These are phyloP conservation scores for Auricularia auricula-judae DNA, from an alignment of 768 basidiomycete species.

Conservation along the genomic window DNA sequence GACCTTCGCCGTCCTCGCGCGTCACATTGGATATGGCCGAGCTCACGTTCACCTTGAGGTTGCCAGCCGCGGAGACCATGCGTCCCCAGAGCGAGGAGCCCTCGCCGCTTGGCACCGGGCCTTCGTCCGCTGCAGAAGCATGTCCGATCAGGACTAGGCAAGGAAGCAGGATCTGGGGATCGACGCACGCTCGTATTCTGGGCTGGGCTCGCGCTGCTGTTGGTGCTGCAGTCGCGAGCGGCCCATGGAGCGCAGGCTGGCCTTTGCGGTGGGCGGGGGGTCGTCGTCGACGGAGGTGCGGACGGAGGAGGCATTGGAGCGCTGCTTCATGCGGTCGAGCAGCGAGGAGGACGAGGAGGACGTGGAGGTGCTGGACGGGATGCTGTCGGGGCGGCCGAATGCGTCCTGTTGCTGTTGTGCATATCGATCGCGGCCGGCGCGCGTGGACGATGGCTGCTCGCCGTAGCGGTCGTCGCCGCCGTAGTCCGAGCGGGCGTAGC, in stretches of 20 bases:
- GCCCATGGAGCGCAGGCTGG: background rate
- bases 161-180: background rate
- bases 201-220: background rate
- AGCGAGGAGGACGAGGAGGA: constrained; percentile 24
- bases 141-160: background rate
- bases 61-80: constrained; percentile 41
- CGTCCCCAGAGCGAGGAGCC: constrained; percentile 45
- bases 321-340: constrained; percentile 25
- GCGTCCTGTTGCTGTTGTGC: background rate
- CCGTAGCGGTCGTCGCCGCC: background rate
- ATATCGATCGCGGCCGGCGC: constrained; percentile 25
- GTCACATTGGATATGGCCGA: constrained; percentile 35
- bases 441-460: constrained; percentile 5
- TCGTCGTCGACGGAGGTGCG: constrained; percentile 16
- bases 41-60: constrained; percentile 44
- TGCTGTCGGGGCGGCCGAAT: background rate
- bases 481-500: background rate
- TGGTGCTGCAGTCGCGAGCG: background rate
- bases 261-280: background rate
- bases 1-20: constrained; percentile 34
- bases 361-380: constrained; percentile 16
- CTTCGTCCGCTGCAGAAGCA: background rate
- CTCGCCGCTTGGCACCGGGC: constrained; percentile 17
- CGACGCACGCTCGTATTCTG: background rate
- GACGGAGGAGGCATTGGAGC: constrained; percentile 26